Evolutionary conservation across 2,329 filamentous ascomycete species (phyloP).

Genomic region (Cercospora zeina): DNA sequence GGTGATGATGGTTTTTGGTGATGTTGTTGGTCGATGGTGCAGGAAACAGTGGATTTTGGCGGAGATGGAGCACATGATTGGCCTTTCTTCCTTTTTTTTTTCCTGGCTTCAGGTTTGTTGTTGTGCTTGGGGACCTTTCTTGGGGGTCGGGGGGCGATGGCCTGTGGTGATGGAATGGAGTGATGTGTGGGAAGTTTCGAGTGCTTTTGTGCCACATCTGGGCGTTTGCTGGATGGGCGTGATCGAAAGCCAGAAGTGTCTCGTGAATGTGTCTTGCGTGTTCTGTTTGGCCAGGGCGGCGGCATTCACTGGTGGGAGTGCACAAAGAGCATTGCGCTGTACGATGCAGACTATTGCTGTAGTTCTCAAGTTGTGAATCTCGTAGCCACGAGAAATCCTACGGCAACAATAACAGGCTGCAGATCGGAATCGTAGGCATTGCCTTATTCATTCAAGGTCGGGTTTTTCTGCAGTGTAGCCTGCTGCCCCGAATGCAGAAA

Average conservation of each 20-base stretch:
- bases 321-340: not conserved
- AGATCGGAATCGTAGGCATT: not conserved
- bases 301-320: not conserved
- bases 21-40: not conserved
- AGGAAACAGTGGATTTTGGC: slow-evolving; percentile 1
- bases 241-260: not conserved
- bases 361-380: not conserved
- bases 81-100: too few relatives aligned
- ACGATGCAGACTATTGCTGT: not conserved
- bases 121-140: not conserved
- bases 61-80: not conserved
- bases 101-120: too few relatives aligned
- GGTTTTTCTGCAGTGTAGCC: not conserved
- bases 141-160: not conserved
- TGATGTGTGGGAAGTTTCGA: not conserved
- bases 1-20: not conserved
- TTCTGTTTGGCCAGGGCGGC: not conserved
- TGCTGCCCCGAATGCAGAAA: not conserved
- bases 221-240: not conserved
- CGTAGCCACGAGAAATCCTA: not conserved
- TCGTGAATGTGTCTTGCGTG: not conserved
- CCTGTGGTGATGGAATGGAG: too few relatives aligned
- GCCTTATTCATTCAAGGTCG: not conserved
- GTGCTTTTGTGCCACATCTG: not conserved
- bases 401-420: not conserved